Base-by-base conservation (phyloP, 2,329 filamentous ascomycete genomes). In the Exophiala sp. region DNA sequence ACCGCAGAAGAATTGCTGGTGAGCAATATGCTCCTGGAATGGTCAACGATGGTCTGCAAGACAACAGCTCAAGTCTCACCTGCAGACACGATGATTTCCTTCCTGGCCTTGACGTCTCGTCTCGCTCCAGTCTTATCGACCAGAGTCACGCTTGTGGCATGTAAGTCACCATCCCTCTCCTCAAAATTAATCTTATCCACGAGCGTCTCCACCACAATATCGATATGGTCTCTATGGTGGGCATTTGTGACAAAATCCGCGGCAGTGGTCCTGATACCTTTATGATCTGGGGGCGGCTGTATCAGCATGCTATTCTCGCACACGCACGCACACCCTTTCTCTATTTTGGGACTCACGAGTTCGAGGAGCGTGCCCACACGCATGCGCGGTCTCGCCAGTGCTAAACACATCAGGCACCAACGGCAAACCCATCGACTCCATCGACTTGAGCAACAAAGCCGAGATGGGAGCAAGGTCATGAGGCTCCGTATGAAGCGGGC, bases 341-440 rank as follows among this genome's bases (percentile, higher is more conserved):
- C 3, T 11, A 10, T 10, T 24, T 16, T 1, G 24, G 9, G 18
- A 14, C 50, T 2, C 46, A 56, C 53, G 46, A 7, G 76, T 79
- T 53, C 77, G 67, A 10, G 74, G 69, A 1, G 65, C 75, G 61
- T 81, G 77, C 2, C 78, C 78, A 56, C 77, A 80, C 1, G 77
- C 78, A 44, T 79, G 73, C 1, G 76, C 64, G 16, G 70, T 72
- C 23, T 74, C 68, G 14, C 75, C 74, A 19, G 71, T 75, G 1
- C 73, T 72, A 59, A 82, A 82, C 76, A 82, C 80, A 54, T 83
- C 79, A 14, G 71, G 69, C 34, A 78, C 70, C n/a, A 79, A 66
- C 0, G 74, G 72, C 0, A 82, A 62, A 48, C 78, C 79, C 52
- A 74, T 66, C 1, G 74, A 76, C 7, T 76, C 64, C 64, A 80